phyloP scores from a whole-genome alignment of 192 early-diverging fungal species.

The Entomortierella lignicola region DNA sequence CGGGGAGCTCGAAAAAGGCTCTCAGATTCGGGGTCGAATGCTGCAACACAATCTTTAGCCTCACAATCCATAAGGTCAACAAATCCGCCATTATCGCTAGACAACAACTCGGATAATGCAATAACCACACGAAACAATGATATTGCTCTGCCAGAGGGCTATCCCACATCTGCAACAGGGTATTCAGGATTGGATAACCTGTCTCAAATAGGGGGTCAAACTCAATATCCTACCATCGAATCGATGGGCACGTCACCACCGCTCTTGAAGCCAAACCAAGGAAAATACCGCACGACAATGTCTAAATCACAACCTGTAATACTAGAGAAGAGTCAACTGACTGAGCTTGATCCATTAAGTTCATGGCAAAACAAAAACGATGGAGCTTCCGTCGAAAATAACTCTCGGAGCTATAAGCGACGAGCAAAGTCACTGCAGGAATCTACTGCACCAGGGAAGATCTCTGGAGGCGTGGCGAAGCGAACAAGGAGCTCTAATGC shows the following conservation, averaged over 20 bases:
- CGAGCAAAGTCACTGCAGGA: slow-evolving; percentile 1
- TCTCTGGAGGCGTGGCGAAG: neutral
- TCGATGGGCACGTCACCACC: neutral
- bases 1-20: slow-evolving; percentile 14
- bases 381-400: neutral
- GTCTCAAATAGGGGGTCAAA: neutral
- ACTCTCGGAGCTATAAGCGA: neutral
- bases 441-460: neutral
- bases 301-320: neutral
- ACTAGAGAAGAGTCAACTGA: neutral
- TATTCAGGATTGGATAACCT: neutral
- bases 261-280: neutral
- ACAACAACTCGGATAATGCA: too few relatives aligned
- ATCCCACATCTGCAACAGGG: neutral
- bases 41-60: neutral
- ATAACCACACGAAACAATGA: neutral
- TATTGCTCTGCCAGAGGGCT: neutral
- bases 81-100: neutral
- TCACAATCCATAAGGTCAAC: neutral
- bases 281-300: too few relatives aligned
- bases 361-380: neutral
- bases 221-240: neutral
- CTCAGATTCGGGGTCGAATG: neutral
- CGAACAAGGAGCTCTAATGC: slow-evolving; percentile 3
- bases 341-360: neutral